A percentile compares a stretch with the other conserved stretches of the same genome.
Evolutionary conservation across 192 early-diverging fungal species (phyloP).

Genomic region (Mortierella claussenii): DNA sequence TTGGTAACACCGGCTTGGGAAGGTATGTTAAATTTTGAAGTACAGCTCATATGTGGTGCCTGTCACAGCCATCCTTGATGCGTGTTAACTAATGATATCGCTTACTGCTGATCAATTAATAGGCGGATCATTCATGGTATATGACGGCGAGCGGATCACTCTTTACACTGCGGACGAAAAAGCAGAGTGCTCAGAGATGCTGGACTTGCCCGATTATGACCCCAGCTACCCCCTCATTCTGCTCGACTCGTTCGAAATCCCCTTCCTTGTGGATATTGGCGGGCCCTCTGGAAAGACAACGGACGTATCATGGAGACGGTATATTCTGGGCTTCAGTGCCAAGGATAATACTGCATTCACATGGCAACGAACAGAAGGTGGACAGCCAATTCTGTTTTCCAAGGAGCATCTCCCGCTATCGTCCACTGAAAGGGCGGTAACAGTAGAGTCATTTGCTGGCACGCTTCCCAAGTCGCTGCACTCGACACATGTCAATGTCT

Average conservation of each 20-base stretch:
- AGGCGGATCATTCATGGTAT: constrained; percentile 51
- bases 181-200: constrained; percentile 21
- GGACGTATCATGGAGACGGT: constrained; percentile 44
- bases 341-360: constrained; percentile 44
- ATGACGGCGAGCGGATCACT: constrained; percentile 36
- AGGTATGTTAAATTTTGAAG: constrained; percentile 10
- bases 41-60: no score
- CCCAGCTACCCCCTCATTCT: constrained; percentile 29
- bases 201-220: constrained; percentile 48
- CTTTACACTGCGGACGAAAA: constrained; percentile 28
- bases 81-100: background rate
- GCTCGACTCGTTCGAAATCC: constrained; percentile 49
- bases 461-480: constrained; percentile 47
- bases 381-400: constrained; percentile 32
- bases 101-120: background rate
- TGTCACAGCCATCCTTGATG: background rate
- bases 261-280: constrained; percentile 22
- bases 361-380: constrained; percentile 37
- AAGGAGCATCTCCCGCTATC: constrained; percentile 41
- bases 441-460: constrained; percentile 47
- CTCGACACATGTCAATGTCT: constrained; percentile 49
- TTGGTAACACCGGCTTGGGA: constrained; percentile 49
- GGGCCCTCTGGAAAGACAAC: constrained; percentile 42
- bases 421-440: constrained; percentile 17
- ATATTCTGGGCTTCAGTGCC: constrained; percentile 44